Evolutionary conservation across 2,329 filamentous ascomycete species (phyloP), one percentile per base, ranked within the genome.

Genomic region (Juglanconis oblonga): DNA sequence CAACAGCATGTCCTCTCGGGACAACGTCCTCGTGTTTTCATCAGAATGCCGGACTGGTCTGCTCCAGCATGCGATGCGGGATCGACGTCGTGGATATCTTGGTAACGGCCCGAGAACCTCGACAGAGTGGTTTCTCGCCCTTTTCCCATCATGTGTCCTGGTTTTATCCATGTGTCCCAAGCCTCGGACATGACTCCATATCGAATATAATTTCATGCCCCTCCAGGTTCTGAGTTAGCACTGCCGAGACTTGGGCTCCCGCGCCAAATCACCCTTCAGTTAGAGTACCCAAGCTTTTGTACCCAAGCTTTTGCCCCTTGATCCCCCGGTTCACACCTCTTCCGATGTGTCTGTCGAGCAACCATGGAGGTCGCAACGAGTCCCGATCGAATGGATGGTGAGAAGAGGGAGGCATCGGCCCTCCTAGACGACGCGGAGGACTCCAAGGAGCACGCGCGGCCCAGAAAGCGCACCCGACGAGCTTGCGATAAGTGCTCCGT

Each of bases 401-500:
- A 57, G 14, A 51, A 53, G 52, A 55, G 56, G 24, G 55, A 52
- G 36, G 44, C 48, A 2, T 59, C 56, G 0, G 13, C 44, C 24
- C 5, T 31, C 9, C 14, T 51, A 5, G 59, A 50, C 3, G 59
- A 62, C 24, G 52, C 24, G 1, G 59, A 64, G 9, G 52, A 35
- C 13, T 74, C 77, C 75, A 66, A 73, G 73, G 61, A 76, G 48
- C 57, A 62, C 17, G 55, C 61, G 14, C 62, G 62, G 2, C 62
- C 59, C 6, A 59, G 66, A n/a, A 69, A 66, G 57, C 65, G 71
- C 51, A 68, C 69, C 1, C 58, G 66, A 13, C 64, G 72, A 51
- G 73, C 73, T 11, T 76, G 73, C 52, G 73, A 76, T 63, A 69
- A 71, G 38, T 75, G 74, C 66, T 77, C 73, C 55, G 65, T 68